Percentiles rank a stretch among this genome's conserved stretches.
Conservation (phyloP, 2,329 filamentous ascomycete genomes). For the Delphinella strobiligena region DNA sequence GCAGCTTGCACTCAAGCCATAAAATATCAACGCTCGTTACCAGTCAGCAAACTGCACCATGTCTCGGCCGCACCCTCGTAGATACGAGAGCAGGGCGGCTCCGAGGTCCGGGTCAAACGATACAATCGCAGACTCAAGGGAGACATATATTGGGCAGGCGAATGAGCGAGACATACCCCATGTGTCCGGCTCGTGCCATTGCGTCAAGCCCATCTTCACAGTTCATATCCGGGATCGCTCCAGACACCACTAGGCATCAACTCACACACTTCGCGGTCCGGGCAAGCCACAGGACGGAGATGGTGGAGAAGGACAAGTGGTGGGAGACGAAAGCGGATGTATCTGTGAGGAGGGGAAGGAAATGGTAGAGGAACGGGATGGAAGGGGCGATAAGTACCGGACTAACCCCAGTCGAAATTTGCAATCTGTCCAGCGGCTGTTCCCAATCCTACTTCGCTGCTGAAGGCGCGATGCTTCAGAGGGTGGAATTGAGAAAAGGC, state of each 20-base stretch:
- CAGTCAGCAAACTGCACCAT: slow-evolving; percentile 8
- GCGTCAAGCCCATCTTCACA: slow-evolving; percentile 13
- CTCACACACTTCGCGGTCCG: too few species aligned
- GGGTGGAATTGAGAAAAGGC: slow-evolving; percentile 1
- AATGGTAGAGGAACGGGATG: slow-evolving; percentile 31
- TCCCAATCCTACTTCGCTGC: background rate
- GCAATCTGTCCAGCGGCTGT: slow-evolving; percentile 4
- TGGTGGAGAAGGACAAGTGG: slow-evolving; percentile 22
- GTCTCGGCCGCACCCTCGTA: slow-evolving; percentile 6
- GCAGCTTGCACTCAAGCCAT: slow-evolving; percentile 11
- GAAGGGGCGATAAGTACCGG: slow-evolving; percentile 22
- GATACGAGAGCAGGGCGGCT: slow-evolving; percentile 1
- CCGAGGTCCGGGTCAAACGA: slow-evolving; percentile 8
- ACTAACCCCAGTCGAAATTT: slow-evolving; percentile 10
- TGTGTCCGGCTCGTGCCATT: slow-evolving; percentile 25
- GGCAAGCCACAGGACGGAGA: too few species aligned
- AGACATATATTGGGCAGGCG: slow-evolving; percentile 15
- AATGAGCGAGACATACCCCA: slow-evolving; percentile 32
- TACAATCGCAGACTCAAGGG: slow-evolving; percentile 10
- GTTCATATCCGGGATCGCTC: slow-evolving; percentile 16
- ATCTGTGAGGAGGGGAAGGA: slow-evolving; percentile 22
- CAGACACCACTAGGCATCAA: too few species aligned
- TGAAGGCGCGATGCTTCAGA: background rate
- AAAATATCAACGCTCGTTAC: slow-evolving; percentile 17
- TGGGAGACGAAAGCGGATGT: slow-evolving; percentile 18